Base-by-base conservation (phyloP, 306 rosid genomes). In the Adenanthera pavonina region DNA sequence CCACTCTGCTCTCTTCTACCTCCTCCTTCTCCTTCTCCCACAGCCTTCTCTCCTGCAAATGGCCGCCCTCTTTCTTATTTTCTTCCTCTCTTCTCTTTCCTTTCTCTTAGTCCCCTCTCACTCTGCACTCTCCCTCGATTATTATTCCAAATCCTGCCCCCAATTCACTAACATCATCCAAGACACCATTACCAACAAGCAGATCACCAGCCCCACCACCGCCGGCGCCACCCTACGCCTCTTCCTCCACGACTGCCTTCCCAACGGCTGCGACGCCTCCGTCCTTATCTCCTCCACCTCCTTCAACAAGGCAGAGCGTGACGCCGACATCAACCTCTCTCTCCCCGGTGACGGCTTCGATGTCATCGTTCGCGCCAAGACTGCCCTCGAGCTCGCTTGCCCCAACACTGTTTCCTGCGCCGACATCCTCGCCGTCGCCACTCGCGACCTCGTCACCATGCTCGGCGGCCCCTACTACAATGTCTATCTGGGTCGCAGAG, bases 281-380 rank as follows among this genome's bases (percentile, higher is more conserved):
- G 20, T 87, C 72, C 91, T 91, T 75, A 48, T 91, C 78, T 83
- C 90, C 75, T 87, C 95, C 20, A 91, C 89, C 0, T 0, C 91
- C 25, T 89, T 89, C 91, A 76, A 75, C 84, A 69, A 20, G 1
- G 90, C 91, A 12, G 92, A 91, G 53, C 91, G 91, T 19, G 92
- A 89, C 84, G 62, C 84, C 48, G 89, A 91, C 78, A 85, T 82
- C 87, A 91, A 89, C 85, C 83, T 78, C 71, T 85, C 90, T 74
- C 88, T 91, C 78, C 90, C 92, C 75, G 93, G 91, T 8, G 92
- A 91, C 65, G 89, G 86, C 68, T 91, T 91, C 84, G 96, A 89
- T 86, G 80, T 82, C 74, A 12, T 91, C 49, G 85, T 89, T 41
- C 89, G 90, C 0, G 87, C 87, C 81, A 91, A 91, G 64, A 91